A percentile compares a stretch with the other conserved stretches of the same genome.
These are phyloP conservation scores for Decorospora gaudefroyi DNA, from an alignment of 2,329 filamentous ascomycete genomes.

Conservation along the genomic window DNA sequence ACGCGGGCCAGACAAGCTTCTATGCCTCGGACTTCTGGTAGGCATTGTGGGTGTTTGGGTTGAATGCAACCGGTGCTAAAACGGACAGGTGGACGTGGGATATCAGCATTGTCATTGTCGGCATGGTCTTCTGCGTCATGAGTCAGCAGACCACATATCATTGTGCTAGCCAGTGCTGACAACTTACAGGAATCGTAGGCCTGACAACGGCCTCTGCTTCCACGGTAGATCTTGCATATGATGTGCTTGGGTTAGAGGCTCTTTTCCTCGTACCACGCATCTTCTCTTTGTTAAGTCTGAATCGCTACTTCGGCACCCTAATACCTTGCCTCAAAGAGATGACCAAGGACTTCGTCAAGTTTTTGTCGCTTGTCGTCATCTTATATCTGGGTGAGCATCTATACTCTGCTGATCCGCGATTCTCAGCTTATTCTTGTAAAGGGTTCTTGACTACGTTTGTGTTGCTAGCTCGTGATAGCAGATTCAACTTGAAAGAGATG, in stretches of 20 bases:
- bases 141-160: conserved; percentile 57
- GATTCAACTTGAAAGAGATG: conserved; percentile 69
- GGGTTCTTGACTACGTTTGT: conserved; percentile 88
- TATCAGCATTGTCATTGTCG: conserved; percentile 69
- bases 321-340: conserved; percentile 93
- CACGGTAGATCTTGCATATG: conserved; percentile 80
- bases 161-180: conserved; percentile 2
- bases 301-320: conserved; percentile 86
- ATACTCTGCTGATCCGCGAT: neutral
- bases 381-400: conserved; percentile 68
- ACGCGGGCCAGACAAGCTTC: conserved; percentile 79
- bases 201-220: conserved; percentile 62
- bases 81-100: conserved; percentile 29
- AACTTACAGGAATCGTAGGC: conserved; percentile 65
- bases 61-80: conserved; percentile 6
- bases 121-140: conserved; percentile 69
- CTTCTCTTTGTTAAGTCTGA: conserved; percentile 82
- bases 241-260: conserved; percentile 86
- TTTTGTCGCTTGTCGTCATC: conserved; percentile 75
- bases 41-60: conserved; percentile 55
- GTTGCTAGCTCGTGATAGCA: conserved; percentile 69
- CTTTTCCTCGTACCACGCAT: conserved; percentile 87
- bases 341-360: conserved; percentile 89
- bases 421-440: conserved; percentile 28
- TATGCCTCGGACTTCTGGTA: conserved; percentile 47